Conservation (phyloP, 1,139 yeast genomes). For the Blastobotrys aristatus region DNA sequence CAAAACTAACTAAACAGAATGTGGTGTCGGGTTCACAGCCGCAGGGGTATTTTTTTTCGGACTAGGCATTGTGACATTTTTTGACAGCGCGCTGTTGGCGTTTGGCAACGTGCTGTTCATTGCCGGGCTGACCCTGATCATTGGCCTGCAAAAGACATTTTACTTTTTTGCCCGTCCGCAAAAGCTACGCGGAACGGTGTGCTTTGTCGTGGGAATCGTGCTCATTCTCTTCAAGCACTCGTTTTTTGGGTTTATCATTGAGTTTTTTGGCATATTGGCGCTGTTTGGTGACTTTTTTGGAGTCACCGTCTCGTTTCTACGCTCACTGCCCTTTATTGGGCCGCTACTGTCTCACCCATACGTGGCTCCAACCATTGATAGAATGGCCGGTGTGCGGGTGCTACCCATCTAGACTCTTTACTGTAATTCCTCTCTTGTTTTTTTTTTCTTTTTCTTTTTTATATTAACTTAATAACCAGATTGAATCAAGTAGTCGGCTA, state of each 20-base stretch:
- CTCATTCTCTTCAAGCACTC: conserved; percentile 73
- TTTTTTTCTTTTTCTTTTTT: conserved; percentile 1
- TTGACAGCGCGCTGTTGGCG: conserved; percentile 85
- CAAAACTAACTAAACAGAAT: conserved; percentile 44
- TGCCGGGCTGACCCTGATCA: conserved; percentile 75
- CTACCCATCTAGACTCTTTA: conserved; percentile 47
- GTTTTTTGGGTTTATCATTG: conserved; percentile 78
- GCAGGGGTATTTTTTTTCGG: conserved; percentile 67
- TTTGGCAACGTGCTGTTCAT: conserved; percentile 80
- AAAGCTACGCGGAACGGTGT: conserved; percentile 79
- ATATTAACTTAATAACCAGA: conserved; percentile 56
- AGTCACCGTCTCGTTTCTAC: conserved; percentile 79
- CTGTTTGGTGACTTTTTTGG: conserved; percentile 91
- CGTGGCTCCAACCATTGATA: conserved; percentile 69
- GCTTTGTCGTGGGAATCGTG: conserved; percentile 68
- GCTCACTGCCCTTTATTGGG: conserved; percentile 86
- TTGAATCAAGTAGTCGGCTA: conserved; percentile 89
- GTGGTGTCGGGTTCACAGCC: conserved; percentile 92
- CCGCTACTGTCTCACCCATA: conserved; percentile 76
- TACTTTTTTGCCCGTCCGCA: conserved; percentile 82
- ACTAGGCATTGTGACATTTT: conserved; percentile 78
- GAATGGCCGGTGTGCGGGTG: conserved; percentile 57
- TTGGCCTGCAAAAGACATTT: conserved; percentile 81
- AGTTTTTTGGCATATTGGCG: conserved; percentile 80
- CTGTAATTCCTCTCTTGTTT: neutral